phyloP scores from a whole-genome alignment of 2,329 filamentous ascomycete genomes.

The Alternaria novae-zelandiae region DNA sequence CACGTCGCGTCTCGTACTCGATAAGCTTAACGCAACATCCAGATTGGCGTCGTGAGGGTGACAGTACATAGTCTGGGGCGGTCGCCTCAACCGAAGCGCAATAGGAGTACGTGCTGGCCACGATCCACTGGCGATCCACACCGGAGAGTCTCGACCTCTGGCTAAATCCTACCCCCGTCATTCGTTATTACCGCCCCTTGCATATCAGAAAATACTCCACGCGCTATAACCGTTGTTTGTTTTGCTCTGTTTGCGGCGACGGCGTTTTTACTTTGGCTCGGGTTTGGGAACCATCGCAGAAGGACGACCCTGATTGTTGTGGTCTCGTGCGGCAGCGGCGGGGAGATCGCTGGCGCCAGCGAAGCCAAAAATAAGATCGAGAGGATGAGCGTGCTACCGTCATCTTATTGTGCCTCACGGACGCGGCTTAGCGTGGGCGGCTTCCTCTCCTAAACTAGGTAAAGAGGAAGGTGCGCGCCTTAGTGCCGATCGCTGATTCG shows the following conservation, averaged over 20 bases:
- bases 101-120: constrained; percentile 10
- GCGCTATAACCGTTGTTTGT: constrained; percentile 3
- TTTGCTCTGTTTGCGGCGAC: background rate
- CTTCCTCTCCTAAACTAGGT: constrained; percentile 4
- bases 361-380: constrained; percentile 13
- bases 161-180: constrained; percentile 13
- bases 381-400: constrained; percentile 14
- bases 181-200: constrained; percentile 16
- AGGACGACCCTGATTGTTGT: background rate
- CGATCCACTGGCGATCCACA: background rate
- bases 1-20: constrained; percentile 6
- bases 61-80: constrained; percentile 12
- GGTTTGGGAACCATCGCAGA: background rate
- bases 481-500: constrained; percentile 10
- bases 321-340: constrained; percentile 1
- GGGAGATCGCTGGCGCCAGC: constrained; percentile 3
- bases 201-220: constrained; percentile 1
- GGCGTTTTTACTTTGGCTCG: background rate
- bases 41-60: background rate
- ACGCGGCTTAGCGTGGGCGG: constrained; percentile 20
- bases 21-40: constrained; percentile 9
- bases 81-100: constrained; percentile 4
- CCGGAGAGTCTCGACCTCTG: constrained; percentile 12
- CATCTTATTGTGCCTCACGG: constrained; percentile 17
- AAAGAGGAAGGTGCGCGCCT: constrained; percentile 2